These are phyloP conservation scores for Lodderomyces pseudojiufengensis DNA, from an alignment of 1,139 yeast genomes.

Conservation along the genomic window DNA sequence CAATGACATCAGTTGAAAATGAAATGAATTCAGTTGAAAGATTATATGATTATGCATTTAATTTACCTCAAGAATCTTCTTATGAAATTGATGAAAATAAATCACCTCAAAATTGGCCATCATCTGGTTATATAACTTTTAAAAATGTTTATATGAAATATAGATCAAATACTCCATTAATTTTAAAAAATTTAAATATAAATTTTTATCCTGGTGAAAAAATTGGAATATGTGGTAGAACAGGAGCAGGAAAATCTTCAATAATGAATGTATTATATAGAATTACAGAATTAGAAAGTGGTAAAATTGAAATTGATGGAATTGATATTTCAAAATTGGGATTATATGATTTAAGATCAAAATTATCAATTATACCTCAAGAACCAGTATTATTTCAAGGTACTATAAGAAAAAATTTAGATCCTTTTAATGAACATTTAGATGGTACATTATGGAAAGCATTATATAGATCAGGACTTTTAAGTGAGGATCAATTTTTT, in stretches of 20 bases:
- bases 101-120: slow-evolving; percentile 84
- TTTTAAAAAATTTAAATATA: slow-evolving; percentile 53
- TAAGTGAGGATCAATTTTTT: slow-evolving; percentile 14
- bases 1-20: slow-evolving; percentile 45
- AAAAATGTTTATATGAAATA: slow-evolving; percentile 73
- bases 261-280: slow-evolving; percentile 66
- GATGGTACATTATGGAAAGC: slow-evolving; percentile 36
- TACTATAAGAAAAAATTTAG: slow-evolving; percentile 73
- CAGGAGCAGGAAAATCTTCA: slow-evolving; percentile 79
- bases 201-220: slow-evolving; percentile 53
- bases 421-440: slow-evolving; percentile 47
- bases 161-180: slow-evolving; percentile 73
- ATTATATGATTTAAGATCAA: slow-evolving; percentile 66
- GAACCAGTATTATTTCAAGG: slow-evolving; percentile 90
- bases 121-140: slow-evolving; percentile 73
- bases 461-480: slow-evolving; percentile 31
- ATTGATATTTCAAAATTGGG: slow-evolving; percentile 66
- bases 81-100: slow-evolving; percentile 56
- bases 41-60: slow-evolving; percentile 39
- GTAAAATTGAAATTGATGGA: slow-evolving; percentile 56
- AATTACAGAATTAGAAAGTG: slow-evolving; percentile 50
- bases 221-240: slow-evolving; percentile 75
- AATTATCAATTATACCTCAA: slow-evolving; percentile 87
- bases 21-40: slow-evolving; percentile 49
- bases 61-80: slow-evolving; percentile 73